Evolutionary conservation across 75 land plant species (phyloP), one percentile per base, ranked within the genome.

Genomic region (Pinus albicaulis): DNA sequence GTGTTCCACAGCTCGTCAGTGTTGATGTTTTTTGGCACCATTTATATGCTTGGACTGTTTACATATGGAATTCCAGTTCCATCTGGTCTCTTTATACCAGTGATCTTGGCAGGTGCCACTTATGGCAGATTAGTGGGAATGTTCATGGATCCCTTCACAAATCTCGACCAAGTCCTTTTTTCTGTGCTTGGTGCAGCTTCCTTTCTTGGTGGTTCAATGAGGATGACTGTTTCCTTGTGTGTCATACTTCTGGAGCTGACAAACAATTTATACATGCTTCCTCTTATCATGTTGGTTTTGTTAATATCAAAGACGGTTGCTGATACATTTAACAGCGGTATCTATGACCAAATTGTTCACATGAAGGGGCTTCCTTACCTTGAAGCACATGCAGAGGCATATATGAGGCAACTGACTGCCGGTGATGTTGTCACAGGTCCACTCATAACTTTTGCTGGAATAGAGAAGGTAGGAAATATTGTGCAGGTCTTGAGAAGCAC

Each of bases 191-290:
- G 99, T 48, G 89, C 99, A 17, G 98, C 99, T 52, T 87, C 99
- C 20, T 84, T 96, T 80, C 89, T 96, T 31, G 99, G 98, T n/a
- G 99, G 99, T 11, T 82, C 99, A 23, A 94, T 96, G 98, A 84
- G 99, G 74, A 90, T 92, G 93, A 96, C 99, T 36, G 95, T 94
- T 24, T 96, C 99, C 20, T 76, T 96, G 4, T 94, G 99, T 75
- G 92, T 96, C 70, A 96, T 96, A 28, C 78, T 96, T 53, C 74
- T 96, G 19, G 99, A 96, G 86, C 82, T 96, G 28, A 96, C 99
- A 14, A 94, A 96, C 76, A 91, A 94, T 68, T 82, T 96, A 4
- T 59, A 86, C 7, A 78, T 96, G 80, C 91, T 96, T 19, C 99
- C 99, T 2, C 76, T 93, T 23, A 85, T 91, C 72, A 94, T 94